Conservation (phyloP, 306 rosid genomes). For the Quercus alba region DNA sequence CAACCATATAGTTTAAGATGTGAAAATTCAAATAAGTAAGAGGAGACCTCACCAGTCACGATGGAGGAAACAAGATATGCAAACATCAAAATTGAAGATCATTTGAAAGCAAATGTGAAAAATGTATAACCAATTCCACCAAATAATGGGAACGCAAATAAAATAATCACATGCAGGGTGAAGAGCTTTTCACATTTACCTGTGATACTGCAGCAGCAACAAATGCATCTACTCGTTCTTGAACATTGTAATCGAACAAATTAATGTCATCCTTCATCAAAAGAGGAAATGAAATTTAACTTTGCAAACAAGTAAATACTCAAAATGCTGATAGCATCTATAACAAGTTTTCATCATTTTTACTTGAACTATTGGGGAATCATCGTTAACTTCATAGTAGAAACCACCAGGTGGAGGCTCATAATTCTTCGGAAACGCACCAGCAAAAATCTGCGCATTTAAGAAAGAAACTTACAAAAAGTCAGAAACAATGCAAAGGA, state of each 20-base stretch:
- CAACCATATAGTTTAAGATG: neutral
- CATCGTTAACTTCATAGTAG: conserved; percentile 56
- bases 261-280: conserved; percentile 39
- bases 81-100: neutral
- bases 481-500: neutral
- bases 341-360: conserved; percentile 20
- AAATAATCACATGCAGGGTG: neutral
- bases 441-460: conserved; percentile 43
- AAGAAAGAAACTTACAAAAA: neutral
- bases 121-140: neutral
- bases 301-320: conserved; percentile 9
- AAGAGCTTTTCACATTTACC: conserved; percentile 27
- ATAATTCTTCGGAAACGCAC: conserved; percentile 52
- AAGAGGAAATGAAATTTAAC: conserved; percentile 19
- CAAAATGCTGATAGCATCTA: conserved; percentile 8
- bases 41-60: neutral
- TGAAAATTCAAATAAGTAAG: neutral
- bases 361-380: conserved; percentile 54
- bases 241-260: conserved; percentile 56
- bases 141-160: conserved; percentile 6
- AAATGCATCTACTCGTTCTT: conserved; percentile 50
- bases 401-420: conserved; percentile 56
- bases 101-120: neutral
- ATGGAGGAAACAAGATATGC: neutral
- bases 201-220: conserved; percentile 56